phyloP scores from a whole-genome alignment of 202 grass and related monocot genomes.

The Schoenoplectus tabernaemontani region DNA sequence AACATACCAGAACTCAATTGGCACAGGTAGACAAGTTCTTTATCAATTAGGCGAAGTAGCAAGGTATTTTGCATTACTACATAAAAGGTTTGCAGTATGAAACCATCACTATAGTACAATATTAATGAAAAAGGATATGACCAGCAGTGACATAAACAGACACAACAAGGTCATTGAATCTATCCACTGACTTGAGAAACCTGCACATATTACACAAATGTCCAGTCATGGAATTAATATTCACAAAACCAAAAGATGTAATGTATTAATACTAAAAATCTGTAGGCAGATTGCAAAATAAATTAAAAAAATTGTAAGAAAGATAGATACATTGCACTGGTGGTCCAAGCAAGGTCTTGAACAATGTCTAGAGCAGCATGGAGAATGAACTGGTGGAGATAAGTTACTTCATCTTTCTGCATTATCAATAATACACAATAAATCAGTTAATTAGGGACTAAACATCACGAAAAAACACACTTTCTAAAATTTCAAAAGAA shows the following conservation, averaged over 20 bases:
- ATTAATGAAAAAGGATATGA: constrained; percentile 61
- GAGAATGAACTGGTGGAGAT: constrained; percentile 73
- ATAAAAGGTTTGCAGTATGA: background rate
- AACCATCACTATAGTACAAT: background rate
- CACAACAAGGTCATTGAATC: constrained; percentile 82
- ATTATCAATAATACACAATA: background rate
- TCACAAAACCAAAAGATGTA: constrained; percentile 6
- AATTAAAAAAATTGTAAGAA: background rate
- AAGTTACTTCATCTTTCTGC: constrained; percentile 79
- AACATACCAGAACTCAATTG: background rate
- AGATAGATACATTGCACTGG: constrained; percentile 52
- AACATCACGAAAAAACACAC: background rate
- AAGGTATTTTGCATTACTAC: background rate
- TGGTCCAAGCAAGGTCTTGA: constrained; percentile 82
- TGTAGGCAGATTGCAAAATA: background rate
- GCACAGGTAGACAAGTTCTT: background rate
- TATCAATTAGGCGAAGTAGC: background rate
- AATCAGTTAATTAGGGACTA: background rate
- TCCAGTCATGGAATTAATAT: background rate
- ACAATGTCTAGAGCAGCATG: constrained; percentile 73
- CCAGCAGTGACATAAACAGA: constrained; percentile 91
- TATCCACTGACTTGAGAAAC: constrained; percentile 88
- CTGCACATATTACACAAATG: constrained; percentile 23
- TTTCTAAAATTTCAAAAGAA: background rate
- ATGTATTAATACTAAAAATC: background rate